Conservation (phyloP, 2,329 filamentous ascomycete genomes). For the Fusarium mangiferae region DNA sequence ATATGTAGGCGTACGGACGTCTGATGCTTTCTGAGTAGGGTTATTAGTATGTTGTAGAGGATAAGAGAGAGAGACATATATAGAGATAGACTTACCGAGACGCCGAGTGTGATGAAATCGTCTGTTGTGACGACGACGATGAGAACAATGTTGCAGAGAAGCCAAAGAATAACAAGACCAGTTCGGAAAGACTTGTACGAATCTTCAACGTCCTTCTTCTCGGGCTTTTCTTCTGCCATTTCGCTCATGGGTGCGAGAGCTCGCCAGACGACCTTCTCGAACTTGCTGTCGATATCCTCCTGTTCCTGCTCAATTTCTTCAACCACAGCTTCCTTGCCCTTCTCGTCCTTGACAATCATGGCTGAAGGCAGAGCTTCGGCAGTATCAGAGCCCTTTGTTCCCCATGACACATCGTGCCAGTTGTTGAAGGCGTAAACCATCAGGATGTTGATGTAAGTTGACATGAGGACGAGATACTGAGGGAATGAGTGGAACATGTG, state of each 20-base stretch:
- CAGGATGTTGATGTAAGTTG: slow-evolving; percentile 42
- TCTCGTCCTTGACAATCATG: slow-evolving; percentile 34
- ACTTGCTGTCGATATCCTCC: slow-evolving; percentile 41
- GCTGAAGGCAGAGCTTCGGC: slow-evolving; percentile 37
- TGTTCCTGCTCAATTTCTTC: slow-evolving; percentile 41
- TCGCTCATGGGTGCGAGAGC: slow-evolving; percentile 39
- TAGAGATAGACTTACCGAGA: slow-evolving; percentile 23
- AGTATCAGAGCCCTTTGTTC: slow-evolving; percentile 39
- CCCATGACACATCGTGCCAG: slow-evolving; percentile 42
- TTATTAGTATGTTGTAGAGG: slow-evolving; percentile 6
- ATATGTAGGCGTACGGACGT: slow-evolving; percentile 35
- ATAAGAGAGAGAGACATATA: no score
- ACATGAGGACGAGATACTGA: slow-evolving; percentile 41
- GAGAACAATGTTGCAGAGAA: slow-evolving; percentile 41
- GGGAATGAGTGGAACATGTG: slow-evolving; percentile 44
- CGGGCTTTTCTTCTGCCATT: slow-evolving; percentile 28
- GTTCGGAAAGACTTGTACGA: slow-evolving; percentile 42
- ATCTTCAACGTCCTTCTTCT: slow-evolving; percentile 40
- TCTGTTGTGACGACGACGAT: slow-evolving; percentile 41
- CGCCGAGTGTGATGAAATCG: slow-evolving; percentile 37
- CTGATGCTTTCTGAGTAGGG: slow-evolving; percentile 23
- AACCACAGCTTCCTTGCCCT: slow-evolving; percentile 34
- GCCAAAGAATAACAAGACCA: slow-evolving; percentile 39
- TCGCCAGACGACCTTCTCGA: slow-evolving; percentile 41
- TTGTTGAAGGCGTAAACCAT: slow-evolving; percentile 44